A percentile compares a stretch with the other conserved stretches of the same genome.
phyloP scores from a whole-genome alignment of 1,139 yeast species.

The Meyerozyma athensensis region DNA sequence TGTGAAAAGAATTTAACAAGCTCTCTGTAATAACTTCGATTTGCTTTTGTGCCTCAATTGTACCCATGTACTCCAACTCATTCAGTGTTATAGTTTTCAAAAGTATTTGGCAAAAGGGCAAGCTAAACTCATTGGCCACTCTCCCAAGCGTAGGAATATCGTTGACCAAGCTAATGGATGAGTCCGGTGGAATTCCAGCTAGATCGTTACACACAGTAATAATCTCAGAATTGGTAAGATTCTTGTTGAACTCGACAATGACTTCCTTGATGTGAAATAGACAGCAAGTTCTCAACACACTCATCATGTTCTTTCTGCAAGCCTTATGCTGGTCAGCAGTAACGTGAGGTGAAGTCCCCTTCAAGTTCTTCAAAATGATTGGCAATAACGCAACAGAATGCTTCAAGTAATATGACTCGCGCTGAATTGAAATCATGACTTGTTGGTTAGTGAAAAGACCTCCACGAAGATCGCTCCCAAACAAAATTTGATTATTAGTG shows the following conservation, averaged over 20 bases:
- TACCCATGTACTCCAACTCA: constrained; percentile 14
- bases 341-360: neutral
- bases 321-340: neutral
- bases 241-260: neutral
- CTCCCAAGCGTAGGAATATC: constrained; percentile 19
- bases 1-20: constrained; percentile 42
- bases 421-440: neutral
- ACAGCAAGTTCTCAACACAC: constrained; percentile 1
- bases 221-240: constrained; percentile 2
- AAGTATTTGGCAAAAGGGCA: constrained; percentile 49
- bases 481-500: neutral
- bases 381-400: neutral
- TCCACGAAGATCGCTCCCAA: neutral
- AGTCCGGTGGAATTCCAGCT: constrained; percentile 13
- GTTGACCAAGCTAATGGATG: constrained; percentile 21
- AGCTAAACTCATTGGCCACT: constrained; percentile 43
- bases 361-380: neutral
- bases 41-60: constrained; percentile 10
- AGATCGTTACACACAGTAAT: constrained; percentile 1
- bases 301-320: neutral
- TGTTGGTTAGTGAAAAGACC: neutral
- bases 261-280: neutral
- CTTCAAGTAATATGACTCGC: neutral
- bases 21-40: constrained; percentile 28
- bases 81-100: constrained; percentile 18